phyloP scores from a whole-genome alignment of 805 yeast species.

The Middelhovenomyces tepae region DNA sequence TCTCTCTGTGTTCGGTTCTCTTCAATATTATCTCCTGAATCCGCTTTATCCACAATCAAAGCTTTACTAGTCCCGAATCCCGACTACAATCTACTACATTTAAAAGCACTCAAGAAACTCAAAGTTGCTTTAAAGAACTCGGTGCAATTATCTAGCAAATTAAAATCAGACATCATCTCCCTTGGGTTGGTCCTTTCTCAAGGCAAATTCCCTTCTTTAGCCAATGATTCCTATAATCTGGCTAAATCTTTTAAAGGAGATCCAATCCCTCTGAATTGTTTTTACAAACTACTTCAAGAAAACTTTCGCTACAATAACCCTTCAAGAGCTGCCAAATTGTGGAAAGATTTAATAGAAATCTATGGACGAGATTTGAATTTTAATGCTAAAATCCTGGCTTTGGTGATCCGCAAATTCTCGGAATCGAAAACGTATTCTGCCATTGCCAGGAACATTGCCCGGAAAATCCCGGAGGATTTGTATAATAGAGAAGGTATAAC shows the following conservation, averaged over 20 bases:
- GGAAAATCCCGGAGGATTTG: slow-evolving; percentile 8
- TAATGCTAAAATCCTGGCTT: slow-evolving; percentile 9
- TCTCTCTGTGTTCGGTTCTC: slow-evolving; percentile 2
- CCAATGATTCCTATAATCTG: slow-evolving; percentile 10
- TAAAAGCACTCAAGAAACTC: slow-evolving; percentile 9
- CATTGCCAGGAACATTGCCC: slow-evolving; percentile 8
- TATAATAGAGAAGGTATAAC: slow-evolving; percentile 15
- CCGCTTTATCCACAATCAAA: too few species aligned
- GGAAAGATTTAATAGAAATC: slow-evolving; percentile 6
- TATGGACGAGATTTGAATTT: background rate
- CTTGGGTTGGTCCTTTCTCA: slow-evolving; percentile 6
- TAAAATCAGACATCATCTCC: slow-evolving; percentile 8
- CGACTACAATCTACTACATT: slow-evolving; percentile 1
- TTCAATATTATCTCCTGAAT: too few species aligned
- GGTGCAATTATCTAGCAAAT: slow-evolving; percentile 2
- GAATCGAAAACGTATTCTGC: slow-evolving; percentile 9
- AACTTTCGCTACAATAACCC: slow-evolving; percentile 8
- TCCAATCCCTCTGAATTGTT: slow-evolving; percentile 6
- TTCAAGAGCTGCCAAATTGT: slow-evolving; percentile 5
- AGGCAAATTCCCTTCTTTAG: slow-evolving; percentile 8
- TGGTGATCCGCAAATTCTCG: slow-evolving; percentile 14
- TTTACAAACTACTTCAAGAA: slow-evolving; percentile 9
- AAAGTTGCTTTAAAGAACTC: slow-evolving; percentile 3
- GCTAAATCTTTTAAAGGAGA: slow-evolving; percentile 7
- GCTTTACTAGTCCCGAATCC: slow-evolving; percentile 9